Base-by-base conservation (phyloP, 106 monocot genomes). In the Dendrobium nobile region DNA sequence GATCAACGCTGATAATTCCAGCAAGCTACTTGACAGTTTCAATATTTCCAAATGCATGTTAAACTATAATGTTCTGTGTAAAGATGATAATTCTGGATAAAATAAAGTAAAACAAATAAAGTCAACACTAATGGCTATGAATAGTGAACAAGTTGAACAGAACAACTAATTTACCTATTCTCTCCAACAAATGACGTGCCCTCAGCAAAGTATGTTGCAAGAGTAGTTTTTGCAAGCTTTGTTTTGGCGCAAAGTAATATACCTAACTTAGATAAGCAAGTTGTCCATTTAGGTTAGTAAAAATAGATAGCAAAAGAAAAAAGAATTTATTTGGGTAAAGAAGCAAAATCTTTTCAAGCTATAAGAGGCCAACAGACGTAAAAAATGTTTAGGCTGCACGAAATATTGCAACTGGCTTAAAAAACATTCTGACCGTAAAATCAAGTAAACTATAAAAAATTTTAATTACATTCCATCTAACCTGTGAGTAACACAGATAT, bases 221-320 rank as follows among this genome's bases (percentile, higher is more conserved):
- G 95, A 45, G 15, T 54, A 77, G 70, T 82, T 86, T 92, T 98
- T 56, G 97, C 92, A 72, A 75, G 47, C 85, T 95, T 95, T 81
- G 94, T 91, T 87, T 94, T 94, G 2, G 97, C 97, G 82, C 97
- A 98, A 77, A 98, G 91, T 79, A 99, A 77, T 59, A 97, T 81
- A 76, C 97, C 96, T 96, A 54, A 70, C 7, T 24, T 41, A 76
- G 24, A 76, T 47, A 9, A 48, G 27, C 1, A 47, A n/a, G 51
- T 27, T 70, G 13, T 37, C 74, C 24, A 11, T 40, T 72, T 20
- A 74, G 43, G 43, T 74, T 11, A 70, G 37, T 13, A 70, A 31
- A 31, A 70, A 70, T 13, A n/a, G 5, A 61, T 61, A 22, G 61
- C 4, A 22, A 61, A 22, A 61, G n/a, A 6, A 22, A 19, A 61